Evolutionary conservation across 768 basidiomycete species (phyloP).

Genomic region (Kwoniella botswanensis): DNA sequence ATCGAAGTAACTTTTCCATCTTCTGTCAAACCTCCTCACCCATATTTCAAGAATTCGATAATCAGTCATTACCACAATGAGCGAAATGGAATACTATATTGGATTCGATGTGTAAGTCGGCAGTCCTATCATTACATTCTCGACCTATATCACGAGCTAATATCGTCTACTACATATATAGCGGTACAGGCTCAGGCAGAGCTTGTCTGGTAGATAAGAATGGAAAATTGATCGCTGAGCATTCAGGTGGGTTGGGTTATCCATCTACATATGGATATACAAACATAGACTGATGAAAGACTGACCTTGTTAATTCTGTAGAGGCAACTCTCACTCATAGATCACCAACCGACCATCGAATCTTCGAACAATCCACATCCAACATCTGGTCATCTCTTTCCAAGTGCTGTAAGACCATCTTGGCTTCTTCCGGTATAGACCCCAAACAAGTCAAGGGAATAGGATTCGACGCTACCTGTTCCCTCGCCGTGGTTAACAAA

Average conservation of each 20-base stretch:
- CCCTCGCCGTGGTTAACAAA: constrained; percentile 80
- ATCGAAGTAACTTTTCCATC: not conserved
- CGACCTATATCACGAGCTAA: not conserved
- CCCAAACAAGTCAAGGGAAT: constrained; percentile 77
- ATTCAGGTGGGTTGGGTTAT: constrained; percentile 60
- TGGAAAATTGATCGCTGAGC: constrained; percentile 76
- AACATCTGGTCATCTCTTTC: constrained; percentile 83
- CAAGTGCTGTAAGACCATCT: constrained; percentile 64
- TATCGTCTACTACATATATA: constrained; percentile 42
- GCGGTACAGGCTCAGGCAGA: constrained; percentile 92
- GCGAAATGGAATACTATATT: constrained; percentile 58
- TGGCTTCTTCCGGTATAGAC: constrained; percentile 63
- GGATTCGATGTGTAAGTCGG: constrained; percentile 62
- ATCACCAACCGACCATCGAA: constrained; percentile 79
- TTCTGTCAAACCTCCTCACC: not conserved
- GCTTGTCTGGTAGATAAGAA: constrained; percentile 75
- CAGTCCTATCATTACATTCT: not conserved
- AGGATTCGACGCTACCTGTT: constrained; percentile 96
- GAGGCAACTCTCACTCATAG: constrained; percentile 85
- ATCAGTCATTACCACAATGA: constrained; percentile 4
- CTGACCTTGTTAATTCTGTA: not conserved
- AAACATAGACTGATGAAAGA: no score
- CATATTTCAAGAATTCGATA: not conserved
- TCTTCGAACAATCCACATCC: constrained; percentile 93
- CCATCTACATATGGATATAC: not conserved